Evolutionary conservation across 2,329 filamentous ascomycete species (phyloP), one percentile per base, ranked within the genome.

Genomic region (Thelonectria rubi): DNA sequence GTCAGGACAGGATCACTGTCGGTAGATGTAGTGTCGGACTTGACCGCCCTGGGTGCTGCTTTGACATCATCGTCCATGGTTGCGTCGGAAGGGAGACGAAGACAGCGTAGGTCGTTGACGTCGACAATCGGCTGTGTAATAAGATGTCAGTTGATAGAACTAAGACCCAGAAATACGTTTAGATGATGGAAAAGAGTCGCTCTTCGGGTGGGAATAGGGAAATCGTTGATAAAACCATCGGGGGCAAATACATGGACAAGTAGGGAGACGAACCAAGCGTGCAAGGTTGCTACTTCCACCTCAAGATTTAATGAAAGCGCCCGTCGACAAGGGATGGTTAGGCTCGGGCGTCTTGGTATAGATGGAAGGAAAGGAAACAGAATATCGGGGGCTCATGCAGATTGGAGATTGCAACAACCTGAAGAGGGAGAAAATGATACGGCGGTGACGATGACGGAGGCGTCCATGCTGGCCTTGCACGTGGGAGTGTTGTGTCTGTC

Each of bases 1-100:
- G 79, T 81, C 37, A 79, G 69, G 37, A 76, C 69, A 15, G 70
- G 67, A 48, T 84, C 82, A 68, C 81, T 68, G 60, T 72, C 70
- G 26, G 64, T 69, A 12, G 67, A 69, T 20, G 65, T 71, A 4
- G 69, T 64, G 30, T 72, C 71, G 30, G 69, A 66, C 60, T 65
- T 72, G 34, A 65, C 53, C 34, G 57, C 50, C 49, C 63, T 60
- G 42, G 58, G 60, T 46, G 59, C 57, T 46, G 57, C 21, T 54
- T 65, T 71, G 34, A 55, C 42, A 32, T 69, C 66, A 52, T 72
- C 66, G 17, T 81, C 71, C 72, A 74, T 70, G 42, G 17, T 63
- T 20, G 45, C 37, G 42, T 50, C 55, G 34, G 6, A 17, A 50
- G 30, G 18, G 30, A n/a, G 17, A 34, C 10, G 26, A 20, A n/a